Percentiles rank a stretch among this genome's conserved stretches.
Conservation (phyloP, 208 protist genomes). For the Trypanosomatidae sp. region DNA sequence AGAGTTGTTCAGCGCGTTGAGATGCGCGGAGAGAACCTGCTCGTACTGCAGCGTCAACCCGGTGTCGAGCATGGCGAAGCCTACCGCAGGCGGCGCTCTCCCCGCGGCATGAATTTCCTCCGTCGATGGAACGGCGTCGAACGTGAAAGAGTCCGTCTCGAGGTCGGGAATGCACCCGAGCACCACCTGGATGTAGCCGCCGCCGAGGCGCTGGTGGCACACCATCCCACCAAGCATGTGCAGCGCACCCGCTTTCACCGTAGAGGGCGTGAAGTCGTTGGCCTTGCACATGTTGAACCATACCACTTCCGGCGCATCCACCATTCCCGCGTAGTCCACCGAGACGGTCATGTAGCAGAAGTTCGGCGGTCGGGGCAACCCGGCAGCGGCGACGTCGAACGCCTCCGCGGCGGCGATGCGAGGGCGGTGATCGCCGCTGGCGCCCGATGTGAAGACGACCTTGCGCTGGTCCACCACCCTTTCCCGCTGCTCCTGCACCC, state of each 20-base stretch:
- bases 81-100: slow-evolving; percentile 47
- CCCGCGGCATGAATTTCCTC: slow-evolving; percentile 51
- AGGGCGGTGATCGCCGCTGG: slow-evolving; percentile 80
- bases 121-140: slow-evolving; percentile 67
- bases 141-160: slow-evolving; percentile 75
- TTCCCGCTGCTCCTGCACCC: slow-evolving; percentile 48
- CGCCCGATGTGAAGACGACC: slow-evolving; percentile 69
- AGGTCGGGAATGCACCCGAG: slow-evolving; percentile 85
- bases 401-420: slow-evolving; percentile 84
- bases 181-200: slow-evolving; percentile 81
- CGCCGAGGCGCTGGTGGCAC: slow-evolving; percentile 78
- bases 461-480: slow-evolving; percentile 58
- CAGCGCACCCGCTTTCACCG: slow-evolving; percentile 65
- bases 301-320: slow-evolving; percentile 82
- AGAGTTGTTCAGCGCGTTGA: slow-evolving; percentile 42
- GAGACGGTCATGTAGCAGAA: slow-evolving; percentile 86
- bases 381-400: slow-evolving; percentile 83
- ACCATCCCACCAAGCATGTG: slow-evolving; percentile 82
- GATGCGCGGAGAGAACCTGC: slow-evolving; percentile 50
- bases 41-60: slow-evolving; percentile 77
- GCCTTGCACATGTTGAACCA: slow-evolving; percentile 82
- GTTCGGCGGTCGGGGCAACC: slow-evolving; percentile 73
- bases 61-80: slow-evolving; percentile 69
- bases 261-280: slow-evolving; percentile 64
- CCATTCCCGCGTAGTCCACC: slow-evolving; percentile 76